Conservation (phyloP, 495 filamentous ascomycete species). For the Hypoxylon fragiforme region DNA sequence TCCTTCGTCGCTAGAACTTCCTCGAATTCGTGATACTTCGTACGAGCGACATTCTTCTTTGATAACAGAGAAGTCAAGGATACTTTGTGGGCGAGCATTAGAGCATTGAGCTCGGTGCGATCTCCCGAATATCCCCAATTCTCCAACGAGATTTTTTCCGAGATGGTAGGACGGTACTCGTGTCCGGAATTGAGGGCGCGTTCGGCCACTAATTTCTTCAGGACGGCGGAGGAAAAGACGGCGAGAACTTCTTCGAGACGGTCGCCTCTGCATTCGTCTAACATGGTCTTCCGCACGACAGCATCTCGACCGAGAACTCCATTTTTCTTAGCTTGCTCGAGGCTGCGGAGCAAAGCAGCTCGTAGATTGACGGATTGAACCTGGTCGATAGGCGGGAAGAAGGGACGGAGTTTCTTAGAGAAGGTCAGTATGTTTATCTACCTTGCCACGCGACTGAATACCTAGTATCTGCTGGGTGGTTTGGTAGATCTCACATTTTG, state of each 20-base stretch:
- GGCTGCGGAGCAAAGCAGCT: constrained; percentile 74
- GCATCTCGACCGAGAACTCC: constrained; percentile 76
- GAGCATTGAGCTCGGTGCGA: constrained; percentile 61
- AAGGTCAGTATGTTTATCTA: constrained; percentile 9
- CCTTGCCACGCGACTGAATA: too few species aligned
- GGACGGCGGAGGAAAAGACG: constrained; percentile 75
- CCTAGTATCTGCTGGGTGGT: too few species aligned
- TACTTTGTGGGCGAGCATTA: constrained; percentile 73
- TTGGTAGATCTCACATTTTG: constrained; percentile 58
- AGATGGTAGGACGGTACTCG: constrained; percentile 47
- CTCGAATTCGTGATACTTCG: constrained; percentile 59
- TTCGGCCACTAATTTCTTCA: constrained; percentile 66
- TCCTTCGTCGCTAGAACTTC: constrained; percentile 58
- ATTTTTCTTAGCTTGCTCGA: constrained; percentile 84
- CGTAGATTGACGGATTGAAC: constrained; percentile 88
- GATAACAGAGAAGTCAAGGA: constrained; percentile 58
- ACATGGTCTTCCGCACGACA: constrained; percentile 82
- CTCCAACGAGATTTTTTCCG: constrained; percentile 65
- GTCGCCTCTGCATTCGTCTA: constrained; percentile 88
- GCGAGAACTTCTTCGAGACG: constrained; percentile 78
- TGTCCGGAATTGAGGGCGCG: constrained; percentile 40
- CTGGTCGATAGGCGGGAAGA: constrained; percentile 84
- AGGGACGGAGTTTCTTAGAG: constrained; percentile 79
- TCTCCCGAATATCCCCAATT: constrained; percentile 61
- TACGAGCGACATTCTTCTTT: constrained; percentile 58